Percentiles rank a stretch among this genome's conserved stretches.
These are phyloP conservation scores for Echria macrotheca DNA, from an alignment of 495 filamentous ascomycete species.

Conservation along the genomic window DNA sequence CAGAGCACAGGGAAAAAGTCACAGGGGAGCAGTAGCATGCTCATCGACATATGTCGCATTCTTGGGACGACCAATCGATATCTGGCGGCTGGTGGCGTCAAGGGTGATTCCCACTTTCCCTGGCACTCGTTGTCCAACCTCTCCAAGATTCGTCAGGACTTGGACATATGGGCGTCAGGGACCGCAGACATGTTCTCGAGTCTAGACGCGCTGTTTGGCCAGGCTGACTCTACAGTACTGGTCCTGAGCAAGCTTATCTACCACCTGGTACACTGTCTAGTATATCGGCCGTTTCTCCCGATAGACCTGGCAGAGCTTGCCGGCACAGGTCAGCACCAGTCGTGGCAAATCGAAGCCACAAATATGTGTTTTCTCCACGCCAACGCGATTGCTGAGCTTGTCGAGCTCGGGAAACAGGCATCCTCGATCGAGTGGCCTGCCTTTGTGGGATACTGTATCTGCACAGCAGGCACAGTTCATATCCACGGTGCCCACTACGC, in stretches of 20 bases:
- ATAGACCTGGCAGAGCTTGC: conserved; percentile 74
- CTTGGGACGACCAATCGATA: conserved; percentile 80
- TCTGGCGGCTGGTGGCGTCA: conserved; percentile 76
- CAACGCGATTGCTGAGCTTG: conserved; percentile 78
- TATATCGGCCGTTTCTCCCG: conserved; percentile 80
- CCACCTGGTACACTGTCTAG: conserved; percentile 75
- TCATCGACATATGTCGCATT: conserved; percentile 78
- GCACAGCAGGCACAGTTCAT: conserved; percentile 77
- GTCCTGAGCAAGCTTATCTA: conserved; percentile 80
- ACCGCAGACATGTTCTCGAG: conserved; percentile 74
- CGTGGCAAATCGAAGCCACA: conserved; percentile 84
- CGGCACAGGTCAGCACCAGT: conserved; percentile 76
- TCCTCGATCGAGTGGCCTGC: conserved; percentile 73
- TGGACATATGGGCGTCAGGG: conserved; percentile 78
- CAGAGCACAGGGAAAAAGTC: conserved; percentile 59
- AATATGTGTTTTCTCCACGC: conserved; percentile 83
- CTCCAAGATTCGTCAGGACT: conserved; percentile 77
- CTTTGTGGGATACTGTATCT: conserved; percentile 77
- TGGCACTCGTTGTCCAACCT: conserved; percentile 82
- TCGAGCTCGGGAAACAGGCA: conserved; percentile 63
- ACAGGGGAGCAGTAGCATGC: conserved; percentile 64
- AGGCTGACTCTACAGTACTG: conserved; percentile 68
- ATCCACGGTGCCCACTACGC: conserved; percentile 78
- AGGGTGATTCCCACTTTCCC: conserved; percentile 81
- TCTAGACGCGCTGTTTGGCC: conserved; percentile 66